Evolutionary conservation across 257 asterid genomes (phyloP), one percentile per base, ranked within the genome.

Genomic region (Scutellaria galericulata): DNA sequence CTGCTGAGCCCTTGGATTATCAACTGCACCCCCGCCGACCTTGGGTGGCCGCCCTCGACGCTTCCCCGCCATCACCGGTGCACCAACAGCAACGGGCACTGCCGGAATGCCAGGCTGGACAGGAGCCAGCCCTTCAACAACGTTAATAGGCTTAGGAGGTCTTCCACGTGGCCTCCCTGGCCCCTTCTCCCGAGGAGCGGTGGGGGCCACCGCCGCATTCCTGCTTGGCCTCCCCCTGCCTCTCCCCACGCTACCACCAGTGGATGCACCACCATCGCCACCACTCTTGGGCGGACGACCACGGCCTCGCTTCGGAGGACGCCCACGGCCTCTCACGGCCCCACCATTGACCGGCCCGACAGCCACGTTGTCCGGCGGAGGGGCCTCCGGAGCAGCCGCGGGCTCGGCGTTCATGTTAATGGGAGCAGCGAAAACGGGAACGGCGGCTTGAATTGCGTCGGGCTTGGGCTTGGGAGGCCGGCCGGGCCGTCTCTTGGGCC

Each of bases 21-120:
- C 77, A 2, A 75, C 68, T 71, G 41, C 88, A 15, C 66, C 81
- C 18, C 64, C 80, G 22, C 72, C 82, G 3, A 80, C 72, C 75
- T 54, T 86, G 0, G 89, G 87, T 7, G 92, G 96, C 74, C 97
- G 79, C n/a, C 97, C 97, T 54, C 95, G 79, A 13, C 89, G 82
- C 84, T 86, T 89, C 11, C 76, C 76, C 1, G 73, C 71, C n/a
- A 66, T 66, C 0, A 78, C 50, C 2, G 48, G 39, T 2, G 81
- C 75, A 20, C 58, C 79, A 70, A 35, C 77, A 70, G 70, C 74
- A 44, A 37, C 81, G 39, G 57, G 68, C 5, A 75, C 75, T 4
- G 76, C 68, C 9, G 57, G 39, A 5, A 22, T 27, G 8, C 58
- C 75, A 51, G 64, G 81, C 20, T 61, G 74, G 6, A 46, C 70